These are phyloP conservation scores for Dendrostoma leiphaemia DNA, from an alignment of 2,329 filamentous ascomycete genomes.

Conservation along the genomic window DNA sequence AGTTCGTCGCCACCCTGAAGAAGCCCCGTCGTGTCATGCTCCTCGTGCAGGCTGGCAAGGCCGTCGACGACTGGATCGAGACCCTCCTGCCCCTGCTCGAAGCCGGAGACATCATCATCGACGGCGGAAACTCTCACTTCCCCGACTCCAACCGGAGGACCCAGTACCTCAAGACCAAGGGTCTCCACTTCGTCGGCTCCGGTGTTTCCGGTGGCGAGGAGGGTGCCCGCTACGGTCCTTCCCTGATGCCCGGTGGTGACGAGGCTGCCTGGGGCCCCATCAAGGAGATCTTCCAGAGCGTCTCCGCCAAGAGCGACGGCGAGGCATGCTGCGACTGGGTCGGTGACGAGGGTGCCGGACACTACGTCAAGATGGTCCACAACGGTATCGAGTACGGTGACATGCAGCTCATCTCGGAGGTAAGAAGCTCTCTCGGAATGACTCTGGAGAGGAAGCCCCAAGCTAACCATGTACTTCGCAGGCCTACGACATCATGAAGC, in stretches of 20 bases:
- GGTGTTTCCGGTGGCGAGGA: conserved; percentile 99
- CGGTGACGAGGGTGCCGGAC: conserved; percentile 97
- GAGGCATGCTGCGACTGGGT: conserved; percentile 99
- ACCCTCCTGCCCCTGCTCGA: conserved; percentile 81
- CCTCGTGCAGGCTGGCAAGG: conserved; percentile 96
- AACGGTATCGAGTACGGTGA: conserved; percentile 99
- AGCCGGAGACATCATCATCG: conserved; percentile 95
- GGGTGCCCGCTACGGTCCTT: conserved; percentile 95
- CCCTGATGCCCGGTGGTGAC: conserved; percentile 98
- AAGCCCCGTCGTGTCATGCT: conserved; percentile 96
- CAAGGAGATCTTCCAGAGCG: conserved; percentile 98
- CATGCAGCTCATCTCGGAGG: conserved; percentile 99
- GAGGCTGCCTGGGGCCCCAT: conserved; percentile 97
- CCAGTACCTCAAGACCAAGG: conserved; percentile 81
- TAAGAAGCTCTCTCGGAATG: conserved; percentile 38
- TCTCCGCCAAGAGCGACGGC: conserved; percentile 94
- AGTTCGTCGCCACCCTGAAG: conserved; percentile 97
- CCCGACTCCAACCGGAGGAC: conserved; percentile 98
- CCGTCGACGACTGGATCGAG: conserved; percentile 99
- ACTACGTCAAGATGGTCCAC: conserved; percentile 99
- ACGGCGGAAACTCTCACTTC: conserved; percentile 99
- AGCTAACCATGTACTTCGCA: conserved; percentile 33
- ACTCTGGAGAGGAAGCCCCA: neutral
- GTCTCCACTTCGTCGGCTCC: conserved; percentile 91
- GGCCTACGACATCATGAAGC: conserved; percentile 99